Base-by-base conservation (phyloP, 78 protist species). In the Paratrimastix pyriformis region DNA sequence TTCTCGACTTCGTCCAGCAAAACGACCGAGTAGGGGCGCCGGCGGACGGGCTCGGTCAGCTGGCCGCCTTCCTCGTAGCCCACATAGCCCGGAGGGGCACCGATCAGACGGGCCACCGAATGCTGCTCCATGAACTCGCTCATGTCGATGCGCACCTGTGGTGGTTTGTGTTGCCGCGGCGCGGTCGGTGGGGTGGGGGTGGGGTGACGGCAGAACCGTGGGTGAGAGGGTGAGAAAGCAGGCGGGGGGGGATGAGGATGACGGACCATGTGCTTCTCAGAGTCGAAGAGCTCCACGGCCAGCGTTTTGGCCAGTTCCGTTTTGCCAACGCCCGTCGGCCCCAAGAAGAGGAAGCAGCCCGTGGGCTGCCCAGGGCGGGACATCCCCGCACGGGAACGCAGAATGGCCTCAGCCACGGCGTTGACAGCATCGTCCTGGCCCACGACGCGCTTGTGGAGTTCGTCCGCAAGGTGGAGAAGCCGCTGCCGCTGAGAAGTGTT, bases 81-180 rank as follows among this genome's bases (percentile, higher is more conserved):
- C 9, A 97, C 95, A 68, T 97, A 97, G 13, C 99, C 98, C 7
- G 99, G 98, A 4, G 99, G 98, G 26, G 96, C 84, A 37, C 99
- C 99, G 60, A 97, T 94, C 39, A 97, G 82, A 33, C 96, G 74
- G 1, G 97, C 48, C 1, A 94, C 95, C 0, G 90, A 11, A 44
- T 90, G 96, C 74, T 80, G 68, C 80, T 97, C 98, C 94, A 85
- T 87, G 83, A 88, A 97, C 85, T 97, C 98, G 48, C 75, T 58
- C 98, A 94, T 95, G 81, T 97, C 99, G 30, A 97, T 62, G 46
- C 99, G 89, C 39, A 6, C 8, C 35, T 3, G 59, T 5, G 59
- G 7, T 11, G 30, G 9, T 6, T 5, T 6, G 8, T 52, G 8
- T 18, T 52, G 2, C 15, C 2, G 24, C 48, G 48, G 48, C 48